Evolutionary conservation across 2,329 filamentous ascomycete species (phyloP), one percentile per base, ranked within the genome.

Genomic region (Byssothecium circinans): DNA sequence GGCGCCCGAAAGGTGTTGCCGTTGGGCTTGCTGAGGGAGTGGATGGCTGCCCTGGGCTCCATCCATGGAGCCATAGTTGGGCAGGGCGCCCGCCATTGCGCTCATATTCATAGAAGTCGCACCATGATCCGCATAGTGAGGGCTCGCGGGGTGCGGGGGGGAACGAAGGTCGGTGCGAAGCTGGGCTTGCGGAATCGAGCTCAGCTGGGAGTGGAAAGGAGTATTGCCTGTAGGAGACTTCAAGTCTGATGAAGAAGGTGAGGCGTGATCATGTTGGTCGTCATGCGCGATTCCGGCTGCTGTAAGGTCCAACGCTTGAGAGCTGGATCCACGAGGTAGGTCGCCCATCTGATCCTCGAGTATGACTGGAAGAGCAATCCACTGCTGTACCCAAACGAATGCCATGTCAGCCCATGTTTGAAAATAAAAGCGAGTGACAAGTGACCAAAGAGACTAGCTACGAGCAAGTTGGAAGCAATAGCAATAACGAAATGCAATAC

Each of bases 321-420:
- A 52, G 56, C 57, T 58, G 29, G 62, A 51, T 35, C 61, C 61
- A 47, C 58, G 51, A 44, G 69, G 65, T 60, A 69, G 23, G 56
- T 74, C 71, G 45, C 70, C 71, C 71, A 74, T 74, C 52, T 62
- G 65, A 53, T 65, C 62, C 49, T 72, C 67, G 52, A 65, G 60
- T 54, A 71, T 53, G 52, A 73, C 48, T 39, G 71, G 70, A 61
- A 74, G 60, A 49, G 70, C 64, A 48, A 74, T 56, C 71, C 71
- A 74, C 68, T 73, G 70, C 51, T 73, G 70, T 50, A 73, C 57
- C 70, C 69, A 73, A 58, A 72, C 54, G 53, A 69, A 70, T 52
- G 69, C 57, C 69, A 73, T 73, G 60, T 73, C 61, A 73, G 70
- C 57, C 62, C 65, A 72, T 71, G 50, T 58, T 67, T 60, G 35